Evolutionary conservation across 1,284 basidiomycete genomes (phyloP), one percentile per base, ranked within the genome.

Genomic region (Exobasidium cylindrosporum): DNA sequence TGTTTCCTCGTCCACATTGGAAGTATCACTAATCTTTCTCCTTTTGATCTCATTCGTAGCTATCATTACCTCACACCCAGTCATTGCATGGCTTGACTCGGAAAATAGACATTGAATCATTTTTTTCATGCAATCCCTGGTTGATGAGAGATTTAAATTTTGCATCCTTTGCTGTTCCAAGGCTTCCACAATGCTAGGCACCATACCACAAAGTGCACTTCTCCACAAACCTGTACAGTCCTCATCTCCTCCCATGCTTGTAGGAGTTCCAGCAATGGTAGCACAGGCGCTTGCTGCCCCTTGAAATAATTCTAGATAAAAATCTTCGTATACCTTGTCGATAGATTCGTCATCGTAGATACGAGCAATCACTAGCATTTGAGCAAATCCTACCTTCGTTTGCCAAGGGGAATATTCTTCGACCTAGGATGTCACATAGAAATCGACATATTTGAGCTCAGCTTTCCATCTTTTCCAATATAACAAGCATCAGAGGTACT

Each of bases 201-300:
- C 17, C 14, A 55, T 4, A n/a, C 53, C 30, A 17, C 53, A 55
- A 26, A 55, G 30, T 24, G 24, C 53, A 44, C 53, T 55, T 24
- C 30, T 21, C 53, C 53, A 55, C 13, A 55, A 14, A 35, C 4
- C 21, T n/a, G 53, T 17, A 55, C 32, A 55, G 21, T 6, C 21
- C 26, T 55, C 53, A 44, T 29, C 29, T n/a, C 53, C 53, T 3
- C 53, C 53, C 30, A 55, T 21, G 4, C 26, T 31, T 24, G 21
- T 23, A n/a, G 53, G 53, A 13, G 53, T 55, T 6, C 29, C 29
- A 21, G 30, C 5, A 24, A 35, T 31, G 26, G 53, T 26, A 55
- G 53, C 53, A 4, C 21, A 55, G n/a, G 24, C 53, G 26, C 31
- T 14, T 32, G 53, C 40, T 31, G 29, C 31, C 3, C 53, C 53